Conservation (phyloP, 2,329 filamentous ascomycete genomes). For the Ceratocystiopsis sp. region DNA sequence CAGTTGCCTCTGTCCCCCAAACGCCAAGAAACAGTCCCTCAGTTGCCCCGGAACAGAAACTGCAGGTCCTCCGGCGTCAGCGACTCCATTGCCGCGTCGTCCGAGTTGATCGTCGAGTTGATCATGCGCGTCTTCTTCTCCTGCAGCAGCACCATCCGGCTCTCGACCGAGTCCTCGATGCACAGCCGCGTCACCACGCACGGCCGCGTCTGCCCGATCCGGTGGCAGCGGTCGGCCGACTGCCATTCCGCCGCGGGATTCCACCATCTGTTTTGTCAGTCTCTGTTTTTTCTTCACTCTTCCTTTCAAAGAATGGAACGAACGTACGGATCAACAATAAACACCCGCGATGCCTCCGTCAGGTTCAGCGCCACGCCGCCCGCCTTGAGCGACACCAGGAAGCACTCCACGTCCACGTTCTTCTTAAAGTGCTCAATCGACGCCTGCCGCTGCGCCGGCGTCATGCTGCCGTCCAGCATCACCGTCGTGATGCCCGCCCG, state of each 20-base stretch:
- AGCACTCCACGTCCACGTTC: constrained; percentile 85
- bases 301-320: too few species aligned
- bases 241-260: constrained; percentile 99
- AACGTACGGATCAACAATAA: constrained; percentile 86
- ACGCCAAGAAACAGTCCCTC: not conserved
- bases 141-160: constrained; percentile 83
- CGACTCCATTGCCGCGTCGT: constrained; percentile 81
- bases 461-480: constrained; percentile 97
- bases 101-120: constrained; percentile 86
- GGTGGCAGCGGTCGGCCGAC: constrained; percentile 82
- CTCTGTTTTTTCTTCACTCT: too few species aligned
- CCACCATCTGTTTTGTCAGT: constrained; percentile 58
- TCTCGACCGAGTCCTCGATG: constrained; percentile 95
- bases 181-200: constrained; percentile 89
- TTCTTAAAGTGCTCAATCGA: constrained; percentile 96
- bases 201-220: constrained; percentile 85
- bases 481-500: constrained; percentile 96
- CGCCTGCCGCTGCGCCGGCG: constrained; percentile 76
- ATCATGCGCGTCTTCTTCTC: constrained; percentile 99
- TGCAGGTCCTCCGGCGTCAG: constrained; percentile 84
- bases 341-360: constrained; percentile 86
- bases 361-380: constrained; percentile 91
- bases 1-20: too few species aligned
- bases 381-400: constrained; percentile 88
- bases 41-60: constrained; percentile 73